Base-by-base conservation (phyloP, 1,139 yeast species). In the Blastobotrys elegans region DNA sequence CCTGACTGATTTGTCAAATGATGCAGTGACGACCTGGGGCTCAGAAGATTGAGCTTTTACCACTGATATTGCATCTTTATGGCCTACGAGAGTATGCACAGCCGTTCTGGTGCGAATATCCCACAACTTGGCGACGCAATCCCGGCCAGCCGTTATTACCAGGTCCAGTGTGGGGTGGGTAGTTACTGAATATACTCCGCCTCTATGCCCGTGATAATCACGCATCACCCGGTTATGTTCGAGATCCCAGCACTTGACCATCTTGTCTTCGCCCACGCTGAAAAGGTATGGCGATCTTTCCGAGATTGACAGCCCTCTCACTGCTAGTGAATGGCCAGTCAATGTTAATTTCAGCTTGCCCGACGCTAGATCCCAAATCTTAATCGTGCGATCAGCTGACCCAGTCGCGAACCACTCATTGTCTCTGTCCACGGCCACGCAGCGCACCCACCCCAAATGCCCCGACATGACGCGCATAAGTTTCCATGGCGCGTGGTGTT, bases 201-300 rank as follows among this genome's bases (percentile, higher is more conserved):
- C 87, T 26, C 88, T 74, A 67, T 92, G 98, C 3, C 98, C 99
- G 65, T 90, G 95, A 63, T 87, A 94, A 58, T 89, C 88, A 48
- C 97, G 72, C 14, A 89, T 79, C 1, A 87, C 82, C 57, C 80
- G 79, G 56, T 92, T 87, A 58, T 82, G 77, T 64, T 92, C 97
- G 58, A 94, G 71, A 68, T 94, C 98, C 97, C 97, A 94, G 66
- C 97, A 90, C 60, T 89, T 80, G n/a, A 89, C 88, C 34, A 89
- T 77, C 63, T 90, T 90, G 66, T 94, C 99, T 62, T 92, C 97
- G 33, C 96, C 86, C 24, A 94, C 94, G 10, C 94, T 80, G 62
- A 89, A 94, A 68, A 94, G 70, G 64, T 92, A 92, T 0, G 97
- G 97, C 59, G 80, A 88, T 49, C 85, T 71, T 2, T 75, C 68